Percentiles rank a stretch among this genome's conserved stretches.
phyloP scores from a whole-genome alignment of 2,329 filamentous ascomycete genomes.

The Fusarium transvaalense region DNA sequence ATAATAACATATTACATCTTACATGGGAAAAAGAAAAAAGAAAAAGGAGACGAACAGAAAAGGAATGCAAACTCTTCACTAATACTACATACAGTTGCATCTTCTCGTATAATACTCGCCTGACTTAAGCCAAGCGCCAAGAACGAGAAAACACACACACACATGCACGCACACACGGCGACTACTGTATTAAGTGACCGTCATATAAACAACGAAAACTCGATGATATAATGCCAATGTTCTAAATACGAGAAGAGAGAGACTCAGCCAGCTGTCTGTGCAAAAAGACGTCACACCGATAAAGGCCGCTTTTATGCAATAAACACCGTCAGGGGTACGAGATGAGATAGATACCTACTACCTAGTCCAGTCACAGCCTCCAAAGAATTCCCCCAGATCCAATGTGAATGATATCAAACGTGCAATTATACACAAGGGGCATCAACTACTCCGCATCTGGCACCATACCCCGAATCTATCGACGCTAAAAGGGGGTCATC shows the following conservation, averaged over 20 bases:
- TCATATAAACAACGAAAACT: neutral
- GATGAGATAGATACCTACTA: too few species aligned
- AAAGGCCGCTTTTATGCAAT: conserved; percentile 5
- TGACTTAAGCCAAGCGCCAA: conserved; percentile 25
- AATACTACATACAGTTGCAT: neutral
- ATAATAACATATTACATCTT: neutral
- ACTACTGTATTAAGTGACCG: neutral
- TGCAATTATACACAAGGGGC: conserved; percentile 31
- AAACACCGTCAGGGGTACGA: neutral
- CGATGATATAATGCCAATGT: conserved; percentile 14
- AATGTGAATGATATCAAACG: conserved; percentile 31
- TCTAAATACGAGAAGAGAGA: conserved; percentile 8
- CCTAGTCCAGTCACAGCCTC: conserved; percentile 1
- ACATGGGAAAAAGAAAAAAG: too few species aligned
- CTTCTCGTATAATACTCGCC: conserved; percentile 9
- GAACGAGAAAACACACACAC: neutral
- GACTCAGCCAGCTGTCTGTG: neutral
- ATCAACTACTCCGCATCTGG: conserved; percentile 13
- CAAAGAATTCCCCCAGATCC: conserved; percentile 20
- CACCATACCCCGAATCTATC: conserved; percentile 7
- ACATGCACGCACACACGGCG: neutral
- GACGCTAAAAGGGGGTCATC: neutral
- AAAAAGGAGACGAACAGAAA: neutral
- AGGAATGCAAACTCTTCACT: neutral
- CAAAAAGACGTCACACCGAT: conserved; percentile 9